Evolutionary conservation across 306 rosid species (phyloP).

Genomic region (Inga leiocalycina): DNA sequence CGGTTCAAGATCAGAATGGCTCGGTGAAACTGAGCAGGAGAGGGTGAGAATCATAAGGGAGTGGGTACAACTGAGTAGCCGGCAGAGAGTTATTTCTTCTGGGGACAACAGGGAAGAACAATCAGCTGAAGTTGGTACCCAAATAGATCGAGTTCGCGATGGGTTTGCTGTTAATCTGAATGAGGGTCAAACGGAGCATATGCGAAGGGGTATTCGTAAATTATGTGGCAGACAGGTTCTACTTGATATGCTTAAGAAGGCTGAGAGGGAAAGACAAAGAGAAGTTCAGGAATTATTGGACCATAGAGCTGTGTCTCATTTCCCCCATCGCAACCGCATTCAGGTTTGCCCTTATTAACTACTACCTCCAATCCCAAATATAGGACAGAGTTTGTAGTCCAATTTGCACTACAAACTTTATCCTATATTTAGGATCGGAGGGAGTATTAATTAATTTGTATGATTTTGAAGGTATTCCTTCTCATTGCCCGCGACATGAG

Average conservation of each 20-base stretch:
- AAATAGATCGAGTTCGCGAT: slow-evolving; percentile 62
- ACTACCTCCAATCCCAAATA: too few species aligned
- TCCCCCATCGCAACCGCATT: slow-evolving; percentile 95
- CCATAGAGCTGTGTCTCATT: slow-evolving; percentile 74
- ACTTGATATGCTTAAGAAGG: slow-evolving; percentile 89
- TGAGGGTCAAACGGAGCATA: slow-evolving; percentile 62
- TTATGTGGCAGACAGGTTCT: slow-evolving; percentile 88
- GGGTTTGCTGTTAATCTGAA: slow-evolving; percentile 65
- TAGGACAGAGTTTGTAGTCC: too few species aligned
- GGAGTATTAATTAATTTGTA: neutral
- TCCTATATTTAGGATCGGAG: too few species aligned
- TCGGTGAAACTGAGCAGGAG: slow-evolving; percentile 89
- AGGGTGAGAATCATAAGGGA: slow-evolving; percentile 85
- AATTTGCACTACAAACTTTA: too few species aligned
- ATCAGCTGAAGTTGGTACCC: slow-evolving; percentile 58
- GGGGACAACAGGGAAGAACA: slow-evolving; percentile 69
- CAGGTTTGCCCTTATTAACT: slow-evolving; percentile 60
- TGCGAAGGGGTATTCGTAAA: slow-evolving; percentile 73
- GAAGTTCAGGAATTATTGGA: slow-evolving; percentile 76
- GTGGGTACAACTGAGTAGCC: slow-evolving; percentile 82
- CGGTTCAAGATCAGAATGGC: slow-evolving; percentile 69
- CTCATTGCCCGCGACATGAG: slow-evolving; percentile 1
- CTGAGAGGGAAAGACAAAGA: slow-evolving; percentile 74
- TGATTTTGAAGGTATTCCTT: slow-evolving; percentile 4
- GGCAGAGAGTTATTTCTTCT: slow-evolving; percentile 56